These are phyloP conservation scores for Bryum argenteum DNA, from an alignment of 225 moss, liverwort and hornwort species.

Conservation along the genomic window DNA sequence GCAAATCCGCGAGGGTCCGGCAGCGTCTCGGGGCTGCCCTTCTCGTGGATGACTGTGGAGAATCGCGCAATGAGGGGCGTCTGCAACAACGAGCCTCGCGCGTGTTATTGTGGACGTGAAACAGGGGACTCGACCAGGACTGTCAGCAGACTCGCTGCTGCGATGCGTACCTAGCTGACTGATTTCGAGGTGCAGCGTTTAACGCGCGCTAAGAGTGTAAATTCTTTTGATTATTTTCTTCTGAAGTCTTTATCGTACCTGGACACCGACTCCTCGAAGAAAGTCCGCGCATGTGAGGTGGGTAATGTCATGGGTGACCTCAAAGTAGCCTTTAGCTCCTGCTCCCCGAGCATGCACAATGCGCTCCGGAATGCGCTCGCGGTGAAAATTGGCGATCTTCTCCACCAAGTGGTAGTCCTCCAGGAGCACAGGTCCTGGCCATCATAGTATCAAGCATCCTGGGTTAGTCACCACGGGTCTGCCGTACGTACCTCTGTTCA, in stretches of 20 bases:
- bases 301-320: conserved; percentile 90
- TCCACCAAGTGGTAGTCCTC: conserved; percentile 83
- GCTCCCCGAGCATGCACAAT: conserved; percentile 86
- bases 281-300: conserved; percentile 93
- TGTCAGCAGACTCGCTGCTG: not conserved
- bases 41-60: conserved; percentile 76
- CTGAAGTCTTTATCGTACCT: conserved; percentile 29
- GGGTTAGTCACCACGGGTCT: too few species aligned
- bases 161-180: not conserved
- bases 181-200: not conserved
- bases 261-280: conserved; percentile 75
- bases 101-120: not conserved
- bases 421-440: conserved; percentile 46
- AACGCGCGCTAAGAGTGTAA: not conserved
- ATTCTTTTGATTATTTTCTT: not conserved
- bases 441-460: not conserved
- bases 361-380: conserved; percentile 83
- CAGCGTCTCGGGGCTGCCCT: conserved; percentile 66
- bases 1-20: conserved; percentile 80
- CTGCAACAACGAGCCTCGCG: conserved; percentile 22
- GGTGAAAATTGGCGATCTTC: conserved; percentile 76
- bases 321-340: conserved; percentile 85
- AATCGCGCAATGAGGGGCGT: conserved; percentile 71
- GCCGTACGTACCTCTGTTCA: not conserved
- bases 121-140: not conserved